These are phyloP conservation scores for Bipolaris victoriae DNA, from an alignment of 2,329 filamentous ascomycete genomes.

Conservation along the genomic window DNA sequence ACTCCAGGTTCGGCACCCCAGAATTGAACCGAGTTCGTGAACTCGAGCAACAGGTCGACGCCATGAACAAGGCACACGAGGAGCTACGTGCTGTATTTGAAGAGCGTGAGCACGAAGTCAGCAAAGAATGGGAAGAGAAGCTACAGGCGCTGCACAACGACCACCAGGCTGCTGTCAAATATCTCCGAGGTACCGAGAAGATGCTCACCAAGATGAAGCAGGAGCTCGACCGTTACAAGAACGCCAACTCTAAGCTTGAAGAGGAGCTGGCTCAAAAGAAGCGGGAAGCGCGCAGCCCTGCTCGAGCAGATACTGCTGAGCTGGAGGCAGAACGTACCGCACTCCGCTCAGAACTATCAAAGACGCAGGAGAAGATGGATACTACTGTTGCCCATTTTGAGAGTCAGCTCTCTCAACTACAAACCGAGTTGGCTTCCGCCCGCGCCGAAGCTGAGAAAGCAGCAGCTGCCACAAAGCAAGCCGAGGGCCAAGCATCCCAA, in stretches of 20 bases:
- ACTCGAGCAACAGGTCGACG: slow-evolving; percentile 84
- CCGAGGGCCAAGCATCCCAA: slow-evolving; percentile 62
- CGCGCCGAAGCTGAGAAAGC: slow-evolving; percentile 73
- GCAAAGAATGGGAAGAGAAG: slow-evolving; percentile 88
- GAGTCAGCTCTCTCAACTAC: slow-evolving; percentile 70
- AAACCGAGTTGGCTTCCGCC: slow-evolving; percentile 69
- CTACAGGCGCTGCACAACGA: slow-evolving; percentile 93
- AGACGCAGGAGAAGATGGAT: slow-evolving; percentile 72
- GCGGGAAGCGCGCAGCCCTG: slow-evolving; percentile 47
- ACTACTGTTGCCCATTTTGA: slow-evolving; percentile 72
- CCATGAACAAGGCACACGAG: slow-evolving; percentile 78
- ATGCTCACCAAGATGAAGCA: slow-evolving; percentile 99
- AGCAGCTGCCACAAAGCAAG: slow-evolving; percentile 55
- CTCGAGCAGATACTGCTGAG: slow-evolving; percentile 58
- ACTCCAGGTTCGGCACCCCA: slow-evolving; percentile 75
- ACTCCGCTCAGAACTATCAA: slow-evolving; percentile 71
- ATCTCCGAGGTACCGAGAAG: slow-evolving; percentile 97
- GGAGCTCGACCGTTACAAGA: slow-evolving; percentile 90
- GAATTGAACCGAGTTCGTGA: slow-evolving; percentile 81
- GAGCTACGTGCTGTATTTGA: slow-evolving; percentile 82
- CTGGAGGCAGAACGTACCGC: slow-evolving; percentile 77
- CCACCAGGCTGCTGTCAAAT: slow-evolving; percentile 96
- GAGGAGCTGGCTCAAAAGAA: slow-evolving; percentile 71
- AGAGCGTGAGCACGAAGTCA: slow-evolving; percentile 82
- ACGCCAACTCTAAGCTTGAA: slow-evolving; percentile 81